Evolutionary conservation across 495 filamentous ascomycete species (phyloP).

Genomic region (Lepidopterella palustris): DNA sequence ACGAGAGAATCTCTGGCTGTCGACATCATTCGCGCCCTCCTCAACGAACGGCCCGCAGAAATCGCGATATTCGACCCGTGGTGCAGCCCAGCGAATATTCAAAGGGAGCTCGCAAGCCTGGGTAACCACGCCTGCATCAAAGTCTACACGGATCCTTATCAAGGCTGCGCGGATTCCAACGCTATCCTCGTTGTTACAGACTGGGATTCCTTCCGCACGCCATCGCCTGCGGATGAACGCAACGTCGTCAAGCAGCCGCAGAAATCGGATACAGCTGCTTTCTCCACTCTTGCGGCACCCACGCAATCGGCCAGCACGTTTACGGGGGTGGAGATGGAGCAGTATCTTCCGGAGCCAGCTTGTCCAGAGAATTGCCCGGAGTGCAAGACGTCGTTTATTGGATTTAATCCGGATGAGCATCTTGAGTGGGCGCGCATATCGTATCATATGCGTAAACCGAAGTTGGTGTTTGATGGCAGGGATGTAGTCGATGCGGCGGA

Average conservation of each 20-base stretch:
- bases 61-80: constrained; percentile 75
- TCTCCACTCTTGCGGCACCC: too few species aligned
- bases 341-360: constrained; percentile 27
- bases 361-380: constrained; percentile 8
- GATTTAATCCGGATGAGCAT: constrained; percentile 16
- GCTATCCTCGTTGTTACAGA: background rate
- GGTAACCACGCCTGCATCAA: background rate
- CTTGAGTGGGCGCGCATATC: constrained; percentile 51
- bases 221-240: background rate
- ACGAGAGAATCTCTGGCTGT: constrained; percentile 67
- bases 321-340: too few species aligned
- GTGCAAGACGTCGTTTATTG: background rate
- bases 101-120: background rate
- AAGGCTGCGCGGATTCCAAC: background rate
- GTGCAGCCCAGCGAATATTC: constrained; percentile 22
- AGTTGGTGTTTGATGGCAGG: constrained; percentile 66
- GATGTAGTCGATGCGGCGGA: constrained; percentile 52
- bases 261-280: too few species aligned
- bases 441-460: constrained; percentile 56
- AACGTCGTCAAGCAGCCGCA: background rate
- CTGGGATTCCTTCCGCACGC: background rate
- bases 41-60: constrained; percentile 52
- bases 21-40: constrained; percentile 57
- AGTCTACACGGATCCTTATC: background rate
- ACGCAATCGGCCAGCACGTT: too few species aligned